phyloP scores from a whole-genome alignment of 2,329 filamentous ascomycete genomes.

The Sarocladium kiliense region DNA sequence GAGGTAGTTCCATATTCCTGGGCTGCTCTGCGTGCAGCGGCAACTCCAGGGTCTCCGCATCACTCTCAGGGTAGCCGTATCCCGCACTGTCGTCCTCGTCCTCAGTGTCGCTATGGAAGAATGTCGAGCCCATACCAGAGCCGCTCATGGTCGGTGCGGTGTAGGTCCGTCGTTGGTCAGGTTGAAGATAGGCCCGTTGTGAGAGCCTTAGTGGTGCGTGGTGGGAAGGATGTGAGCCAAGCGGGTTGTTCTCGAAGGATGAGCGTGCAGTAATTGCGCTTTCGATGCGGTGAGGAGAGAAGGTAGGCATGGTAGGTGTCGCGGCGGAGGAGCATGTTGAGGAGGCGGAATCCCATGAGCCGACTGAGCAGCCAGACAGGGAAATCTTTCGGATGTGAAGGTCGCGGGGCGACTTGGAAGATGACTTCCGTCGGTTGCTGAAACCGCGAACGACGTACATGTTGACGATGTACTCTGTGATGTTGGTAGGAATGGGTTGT shows the following conservation, averaged over 20 bases:
- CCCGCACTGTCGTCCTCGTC: slow-evolving; percentile 16
- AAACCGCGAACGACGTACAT: slow-evolving; percentile 34
- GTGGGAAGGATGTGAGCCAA: slow-evolving; percentile 28
- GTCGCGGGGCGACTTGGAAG: slow-evolving; percentile 26
- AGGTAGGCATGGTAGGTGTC: slow-evolving; percentile 11
- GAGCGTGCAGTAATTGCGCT: slow-evolving; percentile 18
- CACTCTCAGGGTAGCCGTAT: slow-evolving; percentile 20
- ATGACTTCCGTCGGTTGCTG: slow-evolving; percentile 28
- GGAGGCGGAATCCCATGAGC: slow-evolving; percentile 26
- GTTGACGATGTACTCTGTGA: slow-evolving; percentile 12
- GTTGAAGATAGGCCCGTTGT: slow-evolving; percentile 23
- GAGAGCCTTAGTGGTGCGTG: slow-evolving; percentile 31
- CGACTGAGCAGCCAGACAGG: slow-evolving; percentile 33
- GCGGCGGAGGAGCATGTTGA: slow-evolving; percentile 22
- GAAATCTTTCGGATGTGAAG: slow-evolving; percentile 37
- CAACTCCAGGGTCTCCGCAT: slow-evolving; percentile 18
- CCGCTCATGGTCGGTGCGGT: slow-evolving; percentile 11
- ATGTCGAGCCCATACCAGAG: slow-evolving; percentile 20
- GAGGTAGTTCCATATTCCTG: slow-evolving; percentile 22
- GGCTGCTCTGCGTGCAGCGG: neutral
- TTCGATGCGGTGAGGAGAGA: slow-evolving; percentile 16
- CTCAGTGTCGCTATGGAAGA: slow-evolving; percentile 22
- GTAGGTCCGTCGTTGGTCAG: neutral
- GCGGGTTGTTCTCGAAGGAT: slow-evolving; percentile 24
- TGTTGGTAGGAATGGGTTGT: neutral